Base-by-base conservation (phyloP, 148 eudicot genomes). In the Drosera capensis region DNA sequence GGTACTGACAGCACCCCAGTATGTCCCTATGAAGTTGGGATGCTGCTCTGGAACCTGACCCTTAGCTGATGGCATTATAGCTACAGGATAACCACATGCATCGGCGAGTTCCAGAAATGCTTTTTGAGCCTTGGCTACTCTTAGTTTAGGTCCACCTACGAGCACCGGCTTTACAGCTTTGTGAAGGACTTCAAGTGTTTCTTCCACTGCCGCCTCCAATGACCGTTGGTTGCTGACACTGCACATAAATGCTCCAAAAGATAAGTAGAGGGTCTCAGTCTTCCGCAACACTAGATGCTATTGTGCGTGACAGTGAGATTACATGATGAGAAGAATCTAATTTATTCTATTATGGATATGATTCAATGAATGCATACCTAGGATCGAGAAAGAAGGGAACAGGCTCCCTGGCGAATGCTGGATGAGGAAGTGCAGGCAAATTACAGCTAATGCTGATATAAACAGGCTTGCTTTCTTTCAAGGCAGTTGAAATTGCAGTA, bases 1-100 rank as follows among this genome's bases (percentile, higher is more conserved):
- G 0, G 94, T 83, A 63, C 94, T 79, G 19, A 79, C 74, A 0
- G 94, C 94, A 2, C 94, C 94, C 88, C 88, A 83, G 35, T 79
- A 83, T 0, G 88, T 79, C 13, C 94, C 88, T 1, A 79, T 73
- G 65, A 79, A 79, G 45, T 57, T 81, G 5, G 81, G 67, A 37
- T 83, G 85, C 68, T 71, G 59, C 65, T 83, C 88, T 0, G 94
- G 88, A 9, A 83, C 77, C 14, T 60, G 57, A n/a, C 88, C 94
- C 46, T 83, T 83, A 5, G 79, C 94, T 0, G 94, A 68, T 44
- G 88, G 94, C 84, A 76, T 83, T 6, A 60, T 74, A 0, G 84
- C 69, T 0, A 73, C 16, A 1, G 94, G 71, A 29, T 79, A 83
- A 7, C 88, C 84, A 23, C 67, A 57, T 20, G 74, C 71, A 36